Conservation (phyloP, 768 basidiomycete species). For the Tulasnella sp. region DNA sequence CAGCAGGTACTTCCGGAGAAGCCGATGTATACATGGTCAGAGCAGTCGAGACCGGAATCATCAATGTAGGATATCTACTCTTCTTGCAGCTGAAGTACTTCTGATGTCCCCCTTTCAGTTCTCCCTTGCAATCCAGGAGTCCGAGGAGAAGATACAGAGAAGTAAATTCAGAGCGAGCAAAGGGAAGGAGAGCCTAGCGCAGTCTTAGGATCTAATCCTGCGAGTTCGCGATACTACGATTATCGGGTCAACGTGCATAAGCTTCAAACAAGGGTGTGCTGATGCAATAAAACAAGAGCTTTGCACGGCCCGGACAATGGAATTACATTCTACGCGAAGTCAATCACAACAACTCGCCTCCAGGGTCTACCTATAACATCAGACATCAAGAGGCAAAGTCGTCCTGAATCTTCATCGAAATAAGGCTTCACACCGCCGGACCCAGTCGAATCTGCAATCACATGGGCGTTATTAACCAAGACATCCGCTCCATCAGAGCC, state of each 20-base stretch:
- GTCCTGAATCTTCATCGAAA: not conserved
- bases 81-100: conserved; percentile 16
- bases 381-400: conserved; percentile 2
- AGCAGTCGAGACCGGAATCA: conserved; percentile 77
- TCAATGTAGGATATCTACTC: conserved; percentile 53
- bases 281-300: not conserved
- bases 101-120: conserved; percentile 45
- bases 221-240: not conserved
- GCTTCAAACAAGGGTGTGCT: not conserved
- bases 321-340: not conserved
- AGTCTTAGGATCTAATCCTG: not conserved
- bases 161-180: not conserved
- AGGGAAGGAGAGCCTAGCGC: conserved; percentile 9
- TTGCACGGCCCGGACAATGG: not conserved
- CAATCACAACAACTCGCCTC: not conserved
- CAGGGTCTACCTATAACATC: not conserved
- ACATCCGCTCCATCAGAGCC: not conserved
- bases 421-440: not conserved
- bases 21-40: conserved; percentile 72
- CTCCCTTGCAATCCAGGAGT: conserved; percentile 76
- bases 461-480: not conserved
- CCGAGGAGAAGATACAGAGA: conserved; percentile 57
- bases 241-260: not conserved
- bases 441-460: not conserved
- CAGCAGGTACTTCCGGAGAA: conserved; percentile 57